These are phyloP conservation scores for Erythrobasidium yunnanense DNA, from an alignment of 768 basidiomycete species.

Conservation along the genomic window DNA sequence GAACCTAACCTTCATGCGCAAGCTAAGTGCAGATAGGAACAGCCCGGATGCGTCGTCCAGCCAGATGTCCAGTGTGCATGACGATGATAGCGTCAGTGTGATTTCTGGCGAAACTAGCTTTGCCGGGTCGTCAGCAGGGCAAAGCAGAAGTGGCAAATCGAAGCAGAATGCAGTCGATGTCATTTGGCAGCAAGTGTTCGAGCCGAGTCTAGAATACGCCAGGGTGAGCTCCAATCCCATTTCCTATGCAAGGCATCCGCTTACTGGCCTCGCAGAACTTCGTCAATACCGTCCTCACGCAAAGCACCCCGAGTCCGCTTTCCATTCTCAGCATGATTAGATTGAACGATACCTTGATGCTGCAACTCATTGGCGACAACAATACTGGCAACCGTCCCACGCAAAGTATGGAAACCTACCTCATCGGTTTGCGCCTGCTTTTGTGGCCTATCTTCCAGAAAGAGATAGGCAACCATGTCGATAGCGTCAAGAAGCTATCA, in stretches of 20 bases:
- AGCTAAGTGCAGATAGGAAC: neutral
- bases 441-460: conserved; percentile 94
- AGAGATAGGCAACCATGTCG: conserved; percentile 69
- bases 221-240: conserved; percentile 47
- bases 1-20: neutral
- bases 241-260: neutral
- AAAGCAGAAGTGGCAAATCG: conserved; percentile 49
- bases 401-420: conserved; percentile 66
- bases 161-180: conserved; percentile 45
- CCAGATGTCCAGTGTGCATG: conserved; percentile 11
- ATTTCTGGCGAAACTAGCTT: conserved; percentile 4
- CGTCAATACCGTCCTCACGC: conserved; percentile 57
- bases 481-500: conserved; percentile 67
- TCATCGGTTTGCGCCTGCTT: conserved; percentile 66
- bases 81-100: conserved; percentile 3
- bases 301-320: conserved; percentile 56
- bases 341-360: conserved; percentile 66
- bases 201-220: conserved; percentile 76
- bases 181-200: conserved; percentile 86
- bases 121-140: conserved; percentile 36
- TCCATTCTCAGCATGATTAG: conserved; percentile 84
- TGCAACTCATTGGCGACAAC: conserved; percentile 47
- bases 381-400: neutral
- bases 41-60: neutral
- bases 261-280: conserved; percentile 50